These are phyloP conservation scores for Anthracocystis panici-leucophaei DNA, from an alignment of 1,284 basidiomycete genomes.

Conservation along the genomic window DNA sequence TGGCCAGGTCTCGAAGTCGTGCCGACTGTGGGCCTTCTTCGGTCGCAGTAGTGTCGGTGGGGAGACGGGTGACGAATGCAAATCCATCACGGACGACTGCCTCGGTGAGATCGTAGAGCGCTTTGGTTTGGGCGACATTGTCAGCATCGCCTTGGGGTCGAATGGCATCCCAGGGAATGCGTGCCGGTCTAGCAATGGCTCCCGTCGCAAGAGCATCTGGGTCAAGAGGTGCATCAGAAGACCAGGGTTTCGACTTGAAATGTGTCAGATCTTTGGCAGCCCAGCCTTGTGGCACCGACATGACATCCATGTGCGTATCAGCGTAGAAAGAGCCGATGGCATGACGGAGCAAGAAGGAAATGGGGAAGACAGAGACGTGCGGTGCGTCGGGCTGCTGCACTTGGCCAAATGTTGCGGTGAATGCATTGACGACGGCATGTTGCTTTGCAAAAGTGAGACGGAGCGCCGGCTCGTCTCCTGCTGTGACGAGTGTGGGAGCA, in stretches of 20 bases:
- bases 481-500: slow-evolving; percentile 38
- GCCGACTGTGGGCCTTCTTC: slow-evolving; percentile 34
- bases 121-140: slow-evolving; percentile 41
- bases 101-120: slow-evolving; percentile 54
- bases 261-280: slow-evolving; percentile 53
- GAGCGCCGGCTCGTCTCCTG: slow-evolving; percentile 34
- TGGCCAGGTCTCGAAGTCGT: slow-evolving; percentile 49
- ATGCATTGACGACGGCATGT: slow-evolving; percentile 57
- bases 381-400: slow-evolving; percentile 29
- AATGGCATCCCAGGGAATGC: slow-evolving; percentile 69
- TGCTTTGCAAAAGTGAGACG: slow-evolving; percentile 44
- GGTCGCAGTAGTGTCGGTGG: slow-evolving; percentile 71
- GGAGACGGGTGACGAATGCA: slow-evolving; percentile 74
- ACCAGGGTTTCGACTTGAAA: slow-evolving; percentile 50
- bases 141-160: slow-evolving; percentile 19
- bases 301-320: slow-evolving; percentile 61
- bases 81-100: slow-evolving; percentile 73
- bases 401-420: slow-evolving; percentile 50
- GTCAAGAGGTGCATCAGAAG: slow-evolving; percentile 13
- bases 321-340: slow-evolving; percentile 71
- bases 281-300: slow-evolving; percentile 59
- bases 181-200: slow-evolving; percentile 73
- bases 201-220: slow-evolving; percentile 15
- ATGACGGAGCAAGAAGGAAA: slow-evolving; percentile 70
- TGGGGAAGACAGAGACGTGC: slow-evolving; percentile 69